Evolutionary conservation across 2,329 filamentous ascomycete genomes (phyloP).

Genomic region (Biscogniauxia sp.): DNA sequence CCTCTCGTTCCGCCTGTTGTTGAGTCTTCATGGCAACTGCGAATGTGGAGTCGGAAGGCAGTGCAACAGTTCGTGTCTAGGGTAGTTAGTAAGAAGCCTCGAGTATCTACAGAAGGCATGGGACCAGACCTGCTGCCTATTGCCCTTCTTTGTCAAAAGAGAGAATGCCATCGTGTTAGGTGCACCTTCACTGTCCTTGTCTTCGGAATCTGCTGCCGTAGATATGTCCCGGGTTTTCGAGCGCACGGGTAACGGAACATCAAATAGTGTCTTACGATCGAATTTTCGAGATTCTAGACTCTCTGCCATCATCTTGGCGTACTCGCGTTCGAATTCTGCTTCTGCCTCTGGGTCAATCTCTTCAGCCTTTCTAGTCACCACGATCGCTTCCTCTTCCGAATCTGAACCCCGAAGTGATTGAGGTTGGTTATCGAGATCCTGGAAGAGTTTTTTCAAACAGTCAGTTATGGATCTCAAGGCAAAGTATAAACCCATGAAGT

Average conservation of each 20-base stretch:
- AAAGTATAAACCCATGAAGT: neutral
- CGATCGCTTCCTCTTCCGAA: slow-evolving; percentile 70
- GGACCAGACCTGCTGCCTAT: slow-evolving; percentile 76
- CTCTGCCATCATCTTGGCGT: slow-evolving; percentile 97
- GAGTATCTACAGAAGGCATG: neutral
- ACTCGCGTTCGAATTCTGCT: slow-evolving; percentile 95
- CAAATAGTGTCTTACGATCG: slow-evolving; percentile 90
- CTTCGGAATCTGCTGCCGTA: slow-evolving; percentile 33
- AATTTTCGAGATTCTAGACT: slow-evolving; percentile 95
- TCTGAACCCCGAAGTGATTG: slow-evolving; percentile 57
- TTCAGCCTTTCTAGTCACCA: slow-evolving; percentile 88
- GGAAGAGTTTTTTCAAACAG: slow-evolving; percentile 6
- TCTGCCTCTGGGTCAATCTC: slow-evolving; percentile 90
- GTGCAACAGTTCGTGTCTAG: slow-evolving; percentile 84
- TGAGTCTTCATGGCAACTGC: slow-evolving; percentile 95
- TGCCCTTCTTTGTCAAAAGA: slow-evolving; percentile 91
- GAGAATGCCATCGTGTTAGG: slow-evolving; percentile 92
- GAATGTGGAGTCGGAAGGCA: slow-evolving; percentile 89
- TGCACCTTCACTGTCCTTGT: slow-evolving; percentile 36
- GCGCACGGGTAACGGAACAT: slow-evolving; percentile 94
- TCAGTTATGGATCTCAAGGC: slow-evolving; percentile 1
- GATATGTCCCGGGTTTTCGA: slow-evolving; percentile 61
- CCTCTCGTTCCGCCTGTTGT: slow-evolving; percentile 90
- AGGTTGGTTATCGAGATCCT: slow-evolving; percentile 48
- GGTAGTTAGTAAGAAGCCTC: slow-evolving; percentile 15